Conservation (phyloP, 2,329 filamentous ascomycete genomes). For the Chaetoscypha palmicola region DNA sequence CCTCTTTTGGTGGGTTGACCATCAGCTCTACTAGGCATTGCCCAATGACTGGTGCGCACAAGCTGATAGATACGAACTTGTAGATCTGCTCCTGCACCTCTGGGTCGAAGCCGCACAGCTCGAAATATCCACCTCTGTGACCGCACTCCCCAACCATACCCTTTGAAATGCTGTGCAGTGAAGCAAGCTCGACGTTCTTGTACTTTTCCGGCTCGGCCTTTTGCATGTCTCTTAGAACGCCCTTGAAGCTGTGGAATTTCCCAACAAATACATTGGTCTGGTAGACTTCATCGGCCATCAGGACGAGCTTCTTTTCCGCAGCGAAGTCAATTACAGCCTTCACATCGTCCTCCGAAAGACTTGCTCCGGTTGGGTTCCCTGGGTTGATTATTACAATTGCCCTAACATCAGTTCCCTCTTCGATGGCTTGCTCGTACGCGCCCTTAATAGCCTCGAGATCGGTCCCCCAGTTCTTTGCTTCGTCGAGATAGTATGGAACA, state of each 20-base stretch:
- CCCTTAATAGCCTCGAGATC: slow-evolving; percentile 70
- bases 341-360: slow-evolving; percentile 71
- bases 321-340: slow-evolving; percentile 82
- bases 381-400: slow-evolving; percentile 98
- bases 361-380: slow-evolving; percentile 92
- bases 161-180: slow-evolving; percentile 90
- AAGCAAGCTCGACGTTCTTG: slow-evolving; percentile 80
- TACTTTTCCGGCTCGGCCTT: slow-evolving; percentile 67
- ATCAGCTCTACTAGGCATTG: slow-evolving; percentile 97
- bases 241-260: slow-evolving; percentile 94
- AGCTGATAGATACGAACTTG: slow-evolving; percentile 96
- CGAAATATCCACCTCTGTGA: slow-evolving; percentile 95
- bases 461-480: slow-evolving; percentile 80
- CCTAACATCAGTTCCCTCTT: slow-evolving; percentile 76
- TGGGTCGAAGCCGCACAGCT: slow-evolving; percentile 81
- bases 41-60: slow-evolving; percentile 90
- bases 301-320: slow-evolving; percentile 73
- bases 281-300: slow-evolving; percentile 97
- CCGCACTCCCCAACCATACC: slow-evolving; percentile 99
- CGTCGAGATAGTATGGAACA: slow-evolving; percentile 92
- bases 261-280: slow-evolving; percentile 97
- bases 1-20: slow-evolving; percentile 86
- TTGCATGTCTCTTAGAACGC: slow-evolving; percentile 74
- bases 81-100: slow-evolving; percentile 90
- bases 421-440: slow-evolving; percentile 66